A percentile compares a stretch with the other conserved stretches of the same genome.
Evolutionary conservation across 371 early-diverging fungal genomes (phyloP).

Genomic region (Mucor circinelloides): DNA sequence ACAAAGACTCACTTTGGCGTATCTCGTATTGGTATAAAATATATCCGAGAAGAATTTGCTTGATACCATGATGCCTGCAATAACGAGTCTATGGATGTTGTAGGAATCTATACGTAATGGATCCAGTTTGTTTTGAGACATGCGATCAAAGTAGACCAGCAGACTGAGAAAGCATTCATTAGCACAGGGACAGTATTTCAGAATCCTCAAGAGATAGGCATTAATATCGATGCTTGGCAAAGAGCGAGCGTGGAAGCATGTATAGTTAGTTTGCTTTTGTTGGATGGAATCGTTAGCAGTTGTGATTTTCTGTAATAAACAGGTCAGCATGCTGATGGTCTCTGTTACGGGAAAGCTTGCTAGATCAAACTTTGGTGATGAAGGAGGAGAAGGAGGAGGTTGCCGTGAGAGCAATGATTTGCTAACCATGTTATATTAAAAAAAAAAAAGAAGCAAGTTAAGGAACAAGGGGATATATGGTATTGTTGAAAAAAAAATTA

Average conservation of each 20-base stretch:
- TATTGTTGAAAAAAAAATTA: neutral
- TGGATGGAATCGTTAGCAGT: conserved; percentile 26
- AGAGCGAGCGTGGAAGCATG: conserved; percentile 66
- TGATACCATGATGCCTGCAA: conserved; percentile 76
- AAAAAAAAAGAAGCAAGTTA: neutral
- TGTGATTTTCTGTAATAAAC: conserved; percentile 33
- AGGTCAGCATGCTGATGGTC: conserved; percentile 38
- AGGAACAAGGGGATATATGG: neutral
- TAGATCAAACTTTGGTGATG: conserved; percentile 16
- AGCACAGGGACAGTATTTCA: conserved; percentile 76
- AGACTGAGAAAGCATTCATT: conserved; percentile 80
- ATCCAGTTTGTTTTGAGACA: conserved; percentile 45
- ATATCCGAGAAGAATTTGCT: conserved; percentile 86
- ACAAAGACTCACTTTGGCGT: conserved; percentile 62
- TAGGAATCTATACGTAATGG: conserved; percentile 75
- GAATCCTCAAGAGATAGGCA: conserved; percentile 66
- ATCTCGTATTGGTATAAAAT: conserved; percentile 85
- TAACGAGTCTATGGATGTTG: conserved; percentile 84
- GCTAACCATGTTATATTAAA: neutral
- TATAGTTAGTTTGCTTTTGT: conserved; percentile 16
- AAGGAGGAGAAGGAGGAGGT: neutral
- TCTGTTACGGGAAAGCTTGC: conserved; percentile 33
- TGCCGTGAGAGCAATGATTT: neutral
- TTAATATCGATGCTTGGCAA: conserved; percentile 49
- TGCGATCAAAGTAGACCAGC: conserved; percentile 79